Base-by-base conservation (phyloP, 83 land plant genomes). In the Diphasiastrum complanatum region DNA sequence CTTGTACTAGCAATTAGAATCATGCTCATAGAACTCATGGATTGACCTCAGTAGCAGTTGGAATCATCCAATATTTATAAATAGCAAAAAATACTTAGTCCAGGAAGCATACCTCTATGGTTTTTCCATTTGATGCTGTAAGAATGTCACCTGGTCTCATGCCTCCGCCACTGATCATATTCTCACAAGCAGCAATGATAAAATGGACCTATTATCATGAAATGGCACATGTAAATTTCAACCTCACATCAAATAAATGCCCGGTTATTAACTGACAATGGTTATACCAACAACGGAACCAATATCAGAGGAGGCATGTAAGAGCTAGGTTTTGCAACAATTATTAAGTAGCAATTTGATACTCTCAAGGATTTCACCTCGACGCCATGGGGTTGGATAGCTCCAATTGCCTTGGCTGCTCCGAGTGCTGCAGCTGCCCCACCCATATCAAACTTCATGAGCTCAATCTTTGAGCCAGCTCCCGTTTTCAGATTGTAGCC, bases 361-460 rank as follows among this genome's bases (percentile, higher is more conserved):
- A 49, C 19, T 5, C 10, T 5, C 51, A 49, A 16, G 51, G n/a
- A 5, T 11, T 5, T 43, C 25, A 62, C 65, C 65, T 62, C 65
- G 6, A 62, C 65, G 45, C 65, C 65, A 3, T 25, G 30, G 10
- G 65, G 65, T 11, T 47, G 18, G 5, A 62, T 25, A 62, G 28
- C 60, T 20, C 60, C 65, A 62, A 62, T 41, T 45, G 59, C 65
- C 16, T 24, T 41, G 2, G 65, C 65, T 41, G 65, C 65, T 16
- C 65, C 65, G 2, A 62, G 27, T 10, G 31, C 65, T 2, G 65
- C 59, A 2, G 25, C 65, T 2, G 61, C 51, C 11, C 65, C 65
- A 45, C 60, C 65, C 65, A 62, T 62, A 32, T 62, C 65, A 62
- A 16, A 62, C 51, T 62, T 62, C 65, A 62, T 62, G 2, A 62